A percentile compares a stretch with the other conserved stretches of the same genome.
Conservation (phyloP, 352 stramenopile genomes). For the Globisporangium middletonii region DNA sequence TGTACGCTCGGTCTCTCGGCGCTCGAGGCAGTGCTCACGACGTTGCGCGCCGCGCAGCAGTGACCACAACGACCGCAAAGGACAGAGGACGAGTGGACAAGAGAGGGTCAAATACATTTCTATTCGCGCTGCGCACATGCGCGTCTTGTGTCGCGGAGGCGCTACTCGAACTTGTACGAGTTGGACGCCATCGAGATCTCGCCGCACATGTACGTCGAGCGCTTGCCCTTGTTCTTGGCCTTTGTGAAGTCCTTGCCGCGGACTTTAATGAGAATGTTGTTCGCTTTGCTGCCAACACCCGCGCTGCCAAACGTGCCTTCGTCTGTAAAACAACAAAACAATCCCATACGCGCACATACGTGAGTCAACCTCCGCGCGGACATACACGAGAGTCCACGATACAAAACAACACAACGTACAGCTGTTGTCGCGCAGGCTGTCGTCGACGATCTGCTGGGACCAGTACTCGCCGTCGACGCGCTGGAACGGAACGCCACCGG, state of each 20-base stretch:
- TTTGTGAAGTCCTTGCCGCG: constrained; percentile 99
- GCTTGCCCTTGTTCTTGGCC: constrained; percentile 99
- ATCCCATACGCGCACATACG: no score
- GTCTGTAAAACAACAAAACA: constrained; percentile 37
- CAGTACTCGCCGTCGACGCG: constrained; percentile 97
- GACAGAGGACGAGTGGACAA: background rate
- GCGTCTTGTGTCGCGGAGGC: background rate
- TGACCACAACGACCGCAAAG: constrained; percentile 4
- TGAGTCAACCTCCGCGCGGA: no score
- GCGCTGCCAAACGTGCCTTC: constrained; percentile 93
- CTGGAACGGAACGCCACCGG: constrained; percentile 95
- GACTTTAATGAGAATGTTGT: constrained; percentile 96
- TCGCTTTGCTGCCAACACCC: constrained; percentile 97
- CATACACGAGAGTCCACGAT: background rate
- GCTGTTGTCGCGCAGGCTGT: constrained; percentile 97
- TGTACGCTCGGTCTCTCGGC: constrained; percentile 29
- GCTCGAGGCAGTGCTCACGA: constrained; percentile 29
- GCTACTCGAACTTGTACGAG: constrained; percentile 90
- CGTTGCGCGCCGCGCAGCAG: constrained; percentile 10
- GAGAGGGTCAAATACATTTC: constrained; percentile 14
- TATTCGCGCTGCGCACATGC: constrained; percentile 3
- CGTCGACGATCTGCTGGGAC: constrained; percentile 87
- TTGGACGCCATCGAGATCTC: constrained; percentile 92
- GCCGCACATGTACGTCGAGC: constrained; percentile 93
- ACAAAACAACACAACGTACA: constrained; percentile 42